Percentiles rank a stretch among this genome's conserved stretches.
Conservation (phyloP, 305 asterid genomes). For the Solanum hybrid region DNA sequence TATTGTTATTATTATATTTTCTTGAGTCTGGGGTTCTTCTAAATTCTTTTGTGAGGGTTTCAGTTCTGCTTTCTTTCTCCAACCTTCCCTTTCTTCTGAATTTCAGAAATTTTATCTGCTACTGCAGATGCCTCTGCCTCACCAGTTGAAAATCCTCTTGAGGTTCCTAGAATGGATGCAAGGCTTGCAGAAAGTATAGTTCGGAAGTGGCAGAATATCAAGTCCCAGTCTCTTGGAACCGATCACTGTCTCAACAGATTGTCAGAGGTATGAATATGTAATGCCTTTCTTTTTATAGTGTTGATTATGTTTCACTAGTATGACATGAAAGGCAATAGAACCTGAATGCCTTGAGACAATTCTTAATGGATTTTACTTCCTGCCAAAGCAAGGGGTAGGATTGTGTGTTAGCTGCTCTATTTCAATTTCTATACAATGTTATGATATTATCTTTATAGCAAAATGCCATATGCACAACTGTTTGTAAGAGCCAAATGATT, state of each 20-base stretch:
- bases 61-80: conserved; percentile 11
- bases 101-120: conserved; percentile 12
- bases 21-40: background rate
- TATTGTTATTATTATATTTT: background rate
- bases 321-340: background rate
- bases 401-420: background rate
- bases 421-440: background rate
- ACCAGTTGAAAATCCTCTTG: conserved; percentile 39
- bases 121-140: conserved; percentile 40
- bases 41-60: background rate
- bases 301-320: background rate
- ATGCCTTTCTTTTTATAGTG: background rate
- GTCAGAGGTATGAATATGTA: conserved; percentile 52
- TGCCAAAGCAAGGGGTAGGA: background rate
- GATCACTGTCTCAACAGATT: conserved; percentile 57
- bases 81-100: conserved; percentile 1
- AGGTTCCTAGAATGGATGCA: conserved; percentile 81
- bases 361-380: background rate
- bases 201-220: conserved; percentile 80
- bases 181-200: conserved; percentile 78
- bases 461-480: background rate
- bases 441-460: background rate
- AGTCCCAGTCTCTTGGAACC: conserved; percentile 90
- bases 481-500: background rate
- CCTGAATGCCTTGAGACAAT: background rate